Evolutionary conservation across 179 eudicot species (phyloP).

Genomic region (Pouteria campechiana): DNA sequence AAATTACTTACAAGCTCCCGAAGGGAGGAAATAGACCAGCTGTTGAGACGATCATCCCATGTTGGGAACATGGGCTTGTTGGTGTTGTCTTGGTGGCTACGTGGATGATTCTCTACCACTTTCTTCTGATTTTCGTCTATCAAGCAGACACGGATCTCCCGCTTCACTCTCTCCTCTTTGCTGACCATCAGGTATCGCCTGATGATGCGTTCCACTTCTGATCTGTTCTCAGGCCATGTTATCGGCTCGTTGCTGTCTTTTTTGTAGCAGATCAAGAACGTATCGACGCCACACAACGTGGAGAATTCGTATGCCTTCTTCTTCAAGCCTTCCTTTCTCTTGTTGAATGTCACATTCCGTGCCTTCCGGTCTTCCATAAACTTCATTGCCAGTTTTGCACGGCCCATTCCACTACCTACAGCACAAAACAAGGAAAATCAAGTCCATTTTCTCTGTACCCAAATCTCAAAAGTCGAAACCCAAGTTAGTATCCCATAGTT

Average conservation of each 20-base stretch:
- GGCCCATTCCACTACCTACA: constrained; percentile 14
- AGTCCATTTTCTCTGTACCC: too few species aligned
- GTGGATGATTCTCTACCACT: background rate
- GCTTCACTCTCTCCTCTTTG: constrained; percentile 1
- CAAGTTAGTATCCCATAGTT: too few species aligned
- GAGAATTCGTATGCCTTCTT: constrained; percentile 11
- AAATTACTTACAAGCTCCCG: background rate
- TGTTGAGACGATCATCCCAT: constrained; percentile 4
- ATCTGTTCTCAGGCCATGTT: constrained; percentile 6
- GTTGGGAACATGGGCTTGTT: constrained; percentile 4
- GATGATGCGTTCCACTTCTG: background rate
- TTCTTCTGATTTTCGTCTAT: constrained; percentile 3
- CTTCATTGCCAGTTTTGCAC: constrained; percentile 10
- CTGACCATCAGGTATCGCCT: constrained; percentile 2
- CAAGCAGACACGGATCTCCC: background rate
- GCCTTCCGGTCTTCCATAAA: constrained; percentile 5
- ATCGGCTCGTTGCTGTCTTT: background rate
- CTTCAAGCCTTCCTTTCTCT: constrained; percentile 9
- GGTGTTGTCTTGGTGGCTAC: constrained; percentile 5
- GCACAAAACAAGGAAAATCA: too few species aligned
- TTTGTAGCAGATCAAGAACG: constrained; percentile 8
- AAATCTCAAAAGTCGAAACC: too few species aligned
- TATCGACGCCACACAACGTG: constrained; percentile 9
- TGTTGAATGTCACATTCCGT: background rate
- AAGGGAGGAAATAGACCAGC: background rate